phyloP scores from a whole-genome alignment of 2,329 filamentous ascomycete genomes.

The Fusarium sp. region DNA sequence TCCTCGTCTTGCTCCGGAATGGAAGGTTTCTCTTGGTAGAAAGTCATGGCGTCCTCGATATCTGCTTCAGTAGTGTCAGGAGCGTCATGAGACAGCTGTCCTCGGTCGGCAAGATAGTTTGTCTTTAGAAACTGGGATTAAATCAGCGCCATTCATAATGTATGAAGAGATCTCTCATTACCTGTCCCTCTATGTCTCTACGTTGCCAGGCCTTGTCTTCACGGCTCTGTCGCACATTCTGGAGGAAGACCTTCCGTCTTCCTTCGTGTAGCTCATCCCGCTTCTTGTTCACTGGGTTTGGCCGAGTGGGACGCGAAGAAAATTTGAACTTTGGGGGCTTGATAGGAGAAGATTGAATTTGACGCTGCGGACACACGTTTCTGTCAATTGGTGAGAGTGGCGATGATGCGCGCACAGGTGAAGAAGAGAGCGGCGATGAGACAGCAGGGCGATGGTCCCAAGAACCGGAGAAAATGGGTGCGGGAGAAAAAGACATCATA shows the following conservation, averaged over 20 bases:
- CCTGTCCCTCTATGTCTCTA: conserved; percentile 69
- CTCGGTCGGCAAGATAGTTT: conserved; percentile 47
- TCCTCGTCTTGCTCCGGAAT: conserved; percentile 47
- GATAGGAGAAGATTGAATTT: conserved; percentile 58
- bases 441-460: conserved; percentile 58
- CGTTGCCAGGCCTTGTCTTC: conserved; percentile 69
- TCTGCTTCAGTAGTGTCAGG: conserved; percentile 59
- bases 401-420: conserved; percentile 64
- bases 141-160: conserved; percentile 7
- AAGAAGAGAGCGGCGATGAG: conserved; percentile 61
- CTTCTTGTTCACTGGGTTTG: conserved; percentile 69
- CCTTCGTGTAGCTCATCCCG: conserved; percentile 71
- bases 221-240: conserved; percentile 68
- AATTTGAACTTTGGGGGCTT: conserved; percentile 57
- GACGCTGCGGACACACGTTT: conserved; percentile 53
- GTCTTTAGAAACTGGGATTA: conserved; percentile 48
- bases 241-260: conserved; percentile 74
- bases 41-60: conserved; percentile 59
- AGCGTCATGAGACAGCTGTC: conserved; percentile 48
- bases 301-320: conserved; percentile 64
- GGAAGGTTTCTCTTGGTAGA: conserved; percentile 42
- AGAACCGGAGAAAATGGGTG: conserved; percentile 55
- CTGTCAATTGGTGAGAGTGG: conserved; percentile 55
- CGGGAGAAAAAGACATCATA: conserved; percentile 55
- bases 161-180: conserved; percentile 21